Conservation (phyloP, 306 rosid genomes). For the Delonix regia region DNA sequence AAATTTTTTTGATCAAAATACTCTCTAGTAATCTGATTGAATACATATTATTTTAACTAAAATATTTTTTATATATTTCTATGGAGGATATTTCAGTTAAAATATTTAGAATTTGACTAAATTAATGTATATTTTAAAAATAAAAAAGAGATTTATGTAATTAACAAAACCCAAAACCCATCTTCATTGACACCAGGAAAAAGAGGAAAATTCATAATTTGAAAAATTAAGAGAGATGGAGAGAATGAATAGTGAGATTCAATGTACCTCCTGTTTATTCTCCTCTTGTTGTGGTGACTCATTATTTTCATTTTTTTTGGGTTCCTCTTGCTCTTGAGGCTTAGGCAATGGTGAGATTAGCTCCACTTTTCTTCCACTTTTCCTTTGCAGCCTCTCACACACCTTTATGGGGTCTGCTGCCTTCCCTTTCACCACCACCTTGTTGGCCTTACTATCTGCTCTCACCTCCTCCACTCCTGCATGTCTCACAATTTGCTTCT, state of each 20-base stretch:
- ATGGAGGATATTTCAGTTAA: no score
- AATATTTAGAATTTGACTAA: no score
- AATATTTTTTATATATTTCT: no score
- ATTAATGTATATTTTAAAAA: no score
- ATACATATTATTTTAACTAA: no score
- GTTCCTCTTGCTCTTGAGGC: conserved; percentile 50
- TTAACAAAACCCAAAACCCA: no score
- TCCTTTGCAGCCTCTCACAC: conserved; percentile 76
- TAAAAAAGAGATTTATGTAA: no score
- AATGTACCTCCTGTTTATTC: conserved; percentile 81
- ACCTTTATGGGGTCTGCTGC: conserved; percentile 87
- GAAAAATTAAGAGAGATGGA: background rate
- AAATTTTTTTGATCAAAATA: no score
- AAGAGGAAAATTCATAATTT: no score
- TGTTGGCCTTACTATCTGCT: conserved; percentile 70
- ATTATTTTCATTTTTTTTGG: conserved; percentile 48
- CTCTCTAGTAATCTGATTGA: no score
- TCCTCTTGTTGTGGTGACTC: conserved; percentile 48
- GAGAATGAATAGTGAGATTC: no score
- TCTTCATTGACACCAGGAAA: no score
- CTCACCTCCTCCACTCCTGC: conserved; percentile 82
- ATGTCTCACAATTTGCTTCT: conserved; percentile 4
- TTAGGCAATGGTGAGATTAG: conserved; percentile 85
- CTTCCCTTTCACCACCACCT: conserved; percentile 83
- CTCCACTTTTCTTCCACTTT: conserved; percentile 87